These are phyloP conservation scores for Solanum chmielewskii DNA, from an alignment of 257 asterid genomes.

Conservation along the genomic window DNA sequence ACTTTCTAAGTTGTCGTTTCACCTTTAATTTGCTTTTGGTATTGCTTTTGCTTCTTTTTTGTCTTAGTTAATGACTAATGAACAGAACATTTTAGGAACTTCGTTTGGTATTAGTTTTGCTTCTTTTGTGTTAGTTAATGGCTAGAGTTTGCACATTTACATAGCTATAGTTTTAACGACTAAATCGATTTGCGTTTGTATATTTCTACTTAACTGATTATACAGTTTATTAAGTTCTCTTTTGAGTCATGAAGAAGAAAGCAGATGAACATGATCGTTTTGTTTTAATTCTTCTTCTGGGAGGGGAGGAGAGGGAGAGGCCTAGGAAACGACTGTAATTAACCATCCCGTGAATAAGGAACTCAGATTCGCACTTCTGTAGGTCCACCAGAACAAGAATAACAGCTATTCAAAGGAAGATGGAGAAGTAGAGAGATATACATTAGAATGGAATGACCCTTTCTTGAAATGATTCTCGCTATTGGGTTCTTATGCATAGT, in stretches of 20 bases:
- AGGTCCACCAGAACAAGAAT: neutral
- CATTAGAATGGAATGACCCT: neutral
- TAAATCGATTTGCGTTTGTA: too few species aligned
- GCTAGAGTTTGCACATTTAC: too few species aligned
- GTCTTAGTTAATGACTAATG: neutral
- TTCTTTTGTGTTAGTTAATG: too few species aligned
- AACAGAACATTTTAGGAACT: neutral
- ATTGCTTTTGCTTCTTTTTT: neutral
- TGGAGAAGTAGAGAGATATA: neutral
- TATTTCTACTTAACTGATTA: too few species aligned
- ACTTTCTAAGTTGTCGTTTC: neutral
- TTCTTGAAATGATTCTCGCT: neutral
- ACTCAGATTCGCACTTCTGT: neutral
- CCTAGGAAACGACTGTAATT: neutral
- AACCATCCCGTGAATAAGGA: neutral
- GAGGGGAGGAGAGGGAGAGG: neutral
- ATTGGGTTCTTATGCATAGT: neutral
- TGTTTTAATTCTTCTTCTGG: neutral
- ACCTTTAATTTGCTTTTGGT: neutral
- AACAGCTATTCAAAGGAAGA: neutral
- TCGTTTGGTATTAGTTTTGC: neutral
- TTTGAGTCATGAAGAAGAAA: neutral
- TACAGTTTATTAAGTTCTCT: neutral
- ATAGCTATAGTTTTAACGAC: too few species aligned
- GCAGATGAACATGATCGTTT: neutral